Percentiles rank a stretch among this genome's conserved stretches.
These are phyloP conservation scores for Neonectria ditissima DNA, from an alignment of 2,329 filamentous ascomycete genomes.

Conservation along the genomic window DNA sequence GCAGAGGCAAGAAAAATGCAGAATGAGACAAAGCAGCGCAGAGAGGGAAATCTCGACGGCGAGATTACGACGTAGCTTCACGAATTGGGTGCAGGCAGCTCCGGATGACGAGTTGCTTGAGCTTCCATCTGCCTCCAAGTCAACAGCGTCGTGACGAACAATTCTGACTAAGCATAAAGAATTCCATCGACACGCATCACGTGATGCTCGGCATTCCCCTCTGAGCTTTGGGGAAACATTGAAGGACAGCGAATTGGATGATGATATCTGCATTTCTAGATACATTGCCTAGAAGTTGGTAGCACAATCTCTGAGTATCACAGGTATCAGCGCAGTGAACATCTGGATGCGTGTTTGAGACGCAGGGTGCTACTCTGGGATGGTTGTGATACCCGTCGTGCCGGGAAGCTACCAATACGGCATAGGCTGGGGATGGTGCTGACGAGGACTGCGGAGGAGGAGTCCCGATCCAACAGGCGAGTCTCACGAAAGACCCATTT, in stretches of 20 bases:
- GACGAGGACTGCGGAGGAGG: neutral
- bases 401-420: neutral
- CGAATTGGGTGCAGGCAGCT: conserved; percentile 36
- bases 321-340: neutral
- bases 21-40: conserved; percentile 7
- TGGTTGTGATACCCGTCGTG: neutral
- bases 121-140: conserved; percentile 32
- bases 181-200: conserved; percentile 11
- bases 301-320: neutral
- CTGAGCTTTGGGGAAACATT: neutral
- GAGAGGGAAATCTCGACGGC: neutral
- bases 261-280: neutral
- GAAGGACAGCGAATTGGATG: neutral
- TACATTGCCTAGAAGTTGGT: neutral
- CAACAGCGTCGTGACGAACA: conserved; percentile 39
- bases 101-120: conserved; percentile 39
- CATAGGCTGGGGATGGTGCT: neutral
- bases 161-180: conserved; percentile 40
- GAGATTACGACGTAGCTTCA: conserved; percentile 14
- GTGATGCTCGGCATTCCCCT: conserved; percentile 9
- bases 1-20: conserved; percentile 8
- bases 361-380: neutral
- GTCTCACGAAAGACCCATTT: neutral
- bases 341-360: neutral
- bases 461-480: too few species aligned